Conservation (phyloP, 352 stramenopile genomes). For the Globisporangium viniferum region DNA sequence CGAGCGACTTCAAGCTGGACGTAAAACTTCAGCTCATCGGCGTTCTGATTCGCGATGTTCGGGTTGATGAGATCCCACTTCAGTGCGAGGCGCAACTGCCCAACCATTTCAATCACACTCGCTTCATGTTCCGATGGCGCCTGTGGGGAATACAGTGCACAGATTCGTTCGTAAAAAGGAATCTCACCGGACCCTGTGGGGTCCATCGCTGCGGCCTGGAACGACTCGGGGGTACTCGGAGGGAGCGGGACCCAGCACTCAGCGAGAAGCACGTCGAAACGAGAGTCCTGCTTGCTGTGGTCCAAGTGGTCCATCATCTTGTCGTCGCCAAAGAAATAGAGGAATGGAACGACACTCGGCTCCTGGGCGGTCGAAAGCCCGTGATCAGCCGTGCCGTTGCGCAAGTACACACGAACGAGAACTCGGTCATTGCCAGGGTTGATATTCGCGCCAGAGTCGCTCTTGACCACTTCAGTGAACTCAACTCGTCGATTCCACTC, state of each 20-base stretch:
- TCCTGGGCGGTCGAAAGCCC: constrained; percentile 73
- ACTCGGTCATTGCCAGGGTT: constrained; percentile 31
- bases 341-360: constrained; percentile 81
- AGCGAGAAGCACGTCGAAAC: constrained; percentile 71
- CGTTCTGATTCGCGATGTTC: constrained; percentile 30
- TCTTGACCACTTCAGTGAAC: constrained; percentile 54
- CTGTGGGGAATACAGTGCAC: constrained; percentile 59
- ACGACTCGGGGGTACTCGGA: constrained; percentile 22
- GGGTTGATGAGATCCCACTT: constrained; percentile 80
- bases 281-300: constrained; percentile 81
- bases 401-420: constrained; percentile 71
- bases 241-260: constrained; percentile 78
- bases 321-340: constrained; percentile 88
- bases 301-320: constrained; percentile 85
- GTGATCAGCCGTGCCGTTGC: constrained; percentile 72
- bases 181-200: constrained; percentile 27
- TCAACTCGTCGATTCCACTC: constrained; percentile 85
- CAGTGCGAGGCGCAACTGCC: constrained; percentile 65
- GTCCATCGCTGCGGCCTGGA: constrained; percentile 14
- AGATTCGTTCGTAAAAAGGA: constrained; percentile 61
- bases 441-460: constrained; percentile 17
- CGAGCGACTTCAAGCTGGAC: constrained; percentile 72
- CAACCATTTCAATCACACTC: constrained; percentile 60
- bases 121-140: constrained; percentile 9
- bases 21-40: constrained; percentile 57